A percentile compares a stretch with the other conserved stretches of the same genome.
phyloP scores from a whole-genome alignment of 768 basidiomycete species.

The Suillus ampliporus region DNA sequence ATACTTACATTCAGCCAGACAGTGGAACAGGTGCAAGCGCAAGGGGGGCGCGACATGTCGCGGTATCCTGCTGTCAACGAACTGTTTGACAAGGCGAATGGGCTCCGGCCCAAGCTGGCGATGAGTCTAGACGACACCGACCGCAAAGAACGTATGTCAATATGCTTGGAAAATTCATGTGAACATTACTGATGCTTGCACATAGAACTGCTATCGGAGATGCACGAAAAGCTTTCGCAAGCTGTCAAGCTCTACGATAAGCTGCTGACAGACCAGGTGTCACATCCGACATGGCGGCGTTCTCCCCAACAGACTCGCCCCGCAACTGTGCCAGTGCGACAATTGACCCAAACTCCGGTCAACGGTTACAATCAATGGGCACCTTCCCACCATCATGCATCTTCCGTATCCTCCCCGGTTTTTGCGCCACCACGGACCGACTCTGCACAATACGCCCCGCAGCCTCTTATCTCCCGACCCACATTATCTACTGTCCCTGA shows the following conservation, averaged over 20 bases:
- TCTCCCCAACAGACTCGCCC: slow-evolving; percentile 22
- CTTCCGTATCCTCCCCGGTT: slow-evolving; percentile 22
- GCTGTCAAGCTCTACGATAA: slow-evolving; percentile 93
- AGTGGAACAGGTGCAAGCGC: slow-evolving; percentile 80
- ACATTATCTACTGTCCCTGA: slow-evolving; percentile 33
- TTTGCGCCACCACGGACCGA: slow-evolving; percentile 28
- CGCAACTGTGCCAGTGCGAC: slow-evolving; percentile 2
- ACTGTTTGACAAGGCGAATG: slow-evolving; percentile 82
- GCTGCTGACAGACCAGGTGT: slow-evolving; percentile 82
- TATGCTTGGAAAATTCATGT: not conserved
- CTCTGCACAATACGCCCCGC: slow-evolving; percentile 22
- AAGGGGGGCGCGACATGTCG: slow-evolving; percentile 78
- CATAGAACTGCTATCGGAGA: slow-evolving; percentile 85
- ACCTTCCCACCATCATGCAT: slow-evolving; percentile 24
- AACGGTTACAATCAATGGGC: slow-evolving; percentile 41
- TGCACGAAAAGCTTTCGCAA: slow-evolving; percentile 93
- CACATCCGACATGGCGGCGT: slow-evolving; percentile 68
- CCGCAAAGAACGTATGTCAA: slow-evolving; percentile 78
- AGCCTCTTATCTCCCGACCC: slow-evolving; percentile 28
- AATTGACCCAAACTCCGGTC: slow-evolving; percentile 22
- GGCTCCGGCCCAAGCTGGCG: slow-evolving; percentile 80
- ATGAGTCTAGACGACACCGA: slow-evolving; percentile 84
- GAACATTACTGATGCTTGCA: slow-evolving; percentile 1
- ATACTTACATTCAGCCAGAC: slow-evolving; percentile 93
- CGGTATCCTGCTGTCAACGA: slow-evolving; percentile 86